Evolutionary conservation across 805 yeast species (phyloP), one percentile per base, ranked within the genome.

Genomic region (Hanseniaspora guilliermondii): DNA sequence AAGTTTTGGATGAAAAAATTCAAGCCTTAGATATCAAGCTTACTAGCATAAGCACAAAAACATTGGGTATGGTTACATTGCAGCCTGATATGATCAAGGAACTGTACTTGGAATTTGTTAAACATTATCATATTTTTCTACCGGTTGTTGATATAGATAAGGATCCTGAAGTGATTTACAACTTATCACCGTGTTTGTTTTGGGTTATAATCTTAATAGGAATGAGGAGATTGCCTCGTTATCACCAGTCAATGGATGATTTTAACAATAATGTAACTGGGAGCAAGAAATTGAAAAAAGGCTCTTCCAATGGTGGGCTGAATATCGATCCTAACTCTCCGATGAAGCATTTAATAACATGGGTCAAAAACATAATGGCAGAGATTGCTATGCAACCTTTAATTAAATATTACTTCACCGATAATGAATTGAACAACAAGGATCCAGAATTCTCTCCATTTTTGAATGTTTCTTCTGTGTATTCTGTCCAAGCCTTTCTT

Each of bases 171-270:
- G 71, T 80, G 47, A 76, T 89, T 8, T 86, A 85, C 65, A 68
- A 79, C 56, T 72, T 85, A 17, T 87, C 96, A 56, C 96, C 97
- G 0, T 83, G 91, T 2, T 70, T 91, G 19, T 91, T 91, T 63
- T 91, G 98, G 98, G 89, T 91, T 0, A 82, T 91, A 16, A 82
- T 89, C 79, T 78, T 87, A 40, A 84, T 87, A 1, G 86, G 95
- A 0, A 70, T 88, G 44, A 76, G 98, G 57, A 73, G 95, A 55
- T 32, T 46, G n/a, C 45, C 48, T 17, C 47, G 52, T 22, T 53
- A 46, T 21, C 56, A 53, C 30, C 74, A 73, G 57, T 71, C 72
- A 27, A 64, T 71, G 1, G 27, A 37, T 30, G 49, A 44, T 12
- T 30, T 44, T 19, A n/a, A 24, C 38, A 16, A 22, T 12, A 47